phyloP scores from a whole-genome alignment of 1,284 basidiomycete genomes.

The Irpex sp. region DNA sequence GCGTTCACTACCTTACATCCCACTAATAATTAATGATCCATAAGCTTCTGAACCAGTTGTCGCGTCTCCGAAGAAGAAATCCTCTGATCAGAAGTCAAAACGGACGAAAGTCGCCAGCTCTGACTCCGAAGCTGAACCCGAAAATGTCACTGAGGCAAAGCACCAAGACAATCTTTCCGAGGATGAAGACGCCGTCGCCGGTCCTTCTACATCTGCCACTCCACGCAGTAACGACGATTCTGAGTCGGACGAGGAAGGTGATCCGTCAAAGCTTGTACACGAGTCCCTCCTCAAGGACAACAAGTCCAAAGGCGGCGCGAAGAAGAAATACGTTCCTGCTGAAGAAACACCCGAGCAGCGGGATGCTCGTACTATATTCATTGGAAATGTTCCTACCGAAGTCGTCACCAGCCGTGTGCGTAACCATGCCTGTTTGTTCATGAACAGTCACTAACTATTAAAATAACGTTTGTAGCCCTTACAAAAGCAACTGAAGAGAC shows the following conservation, averaged over 20 bases:
- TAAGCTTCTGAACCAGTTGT: not conserved
- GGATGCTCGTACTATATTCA: slow-evolving; percentile 84
- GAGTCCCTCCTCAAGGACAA: slow-evolving; percentile 31
- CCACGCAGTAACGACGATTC: not conserved
- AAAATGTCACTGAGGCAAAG: slow-evolving; percentile 11
- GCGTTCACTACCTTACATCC: not conserved
- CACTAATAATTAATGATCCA: not conserved
- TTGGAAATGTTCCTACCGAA: slow-evolving; percentile 87
- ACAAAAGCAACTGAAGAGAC: slow-evolving; percentile 66
- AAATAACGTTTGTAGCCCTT: slow-evolving; percentile 37
- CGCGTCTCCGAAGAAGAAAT: not conserved
- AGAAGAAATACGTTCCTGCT: slow-evolving; percentile 48
- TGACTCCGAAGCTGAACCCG: slow-evolving; percentile 9
- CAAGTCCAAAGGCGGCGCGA: slow-evolving; percentile 16
- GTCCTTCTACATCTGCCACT: not conserved
- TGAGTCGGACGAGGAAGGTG: slow-evolving; percentile 33
- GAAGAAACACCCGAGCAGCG: slow-evolving; percentile 70
- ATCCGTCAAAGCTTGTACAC: slow-evolving; percentile 41
- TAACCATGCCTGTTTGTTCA: slow-evolving; percentile 3
- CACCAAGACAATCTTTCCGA: not conserved
- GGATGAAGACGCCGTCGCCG: slow-evolving; percentile 4
- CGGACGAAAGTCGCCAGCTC: slow-evolving; percentile 7
- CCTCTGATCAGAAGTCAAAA: slow-evolving; percentile 10
- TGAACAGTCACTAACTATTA: slow-evolving; percentile 4
- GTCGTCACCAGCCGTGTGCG: slow-evolving; percentile 73